phyloP scores from a whole-genome alignment of 352 stramenopile genomes.

The Bremia lactucae region DNA sequence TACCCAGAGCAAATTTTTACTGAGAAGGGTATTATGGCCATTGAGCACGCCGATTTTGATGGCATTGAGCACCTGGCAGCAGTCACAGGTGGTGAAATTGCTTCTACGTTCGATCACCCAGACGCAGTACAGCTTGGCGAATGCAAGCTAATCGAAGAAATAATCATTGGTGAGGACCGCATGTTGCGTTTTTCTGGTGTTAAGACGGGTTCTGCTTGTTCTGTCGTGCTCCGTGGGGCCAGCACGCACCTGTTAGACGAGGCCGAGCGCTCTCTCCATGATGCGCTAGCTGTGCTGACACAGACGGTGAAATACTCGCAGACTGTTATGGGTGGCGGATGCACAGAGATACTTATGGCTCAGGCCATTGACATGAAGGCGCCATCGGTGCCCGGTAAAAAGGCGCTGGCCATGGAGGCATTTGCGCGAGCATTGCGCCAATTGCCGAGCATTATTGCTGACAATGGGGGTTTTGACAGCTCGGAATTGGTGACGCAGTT shows the following conservation, averaged over 20 bases:
- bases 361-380: conserved; percentile 87
- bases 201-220: conserved; percentile 92
- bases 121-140: conserved; percentile 94
- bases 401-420: conserved; percentile 95
- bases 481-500: conserved; percentile 96
- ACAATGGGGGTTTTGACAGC: conserved; percentile 98
- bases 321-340: conserved; percentile 95
- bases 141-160: conserved; percentile 96
- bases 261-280: conserved; percentile 97
- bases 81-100: conserved; percentile 92
- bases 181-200: conserved; percentile 96
- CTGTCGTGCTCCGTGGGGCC: conserved; percentile 91
- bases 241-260: conserved; percentile 96
- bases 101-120: conserved; percentile 97
- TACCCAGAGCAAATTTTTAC: conserved; percentile 98
- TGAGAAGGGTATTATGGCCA: conserved; percentile 96
- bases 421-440: conserved; percentile 94
- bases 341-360: conserved; percentile 95
- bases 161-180: conserved; percentile 98
- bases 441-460: conserved; percentile 96
- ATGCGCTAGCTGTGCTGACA: conserved; percentile 95
- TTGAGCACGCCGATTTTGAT: conserved; percentile 99
- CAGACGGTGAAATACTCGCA: conserved; percentile 95
- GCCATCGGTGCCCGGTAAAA: conserved; percentile 92
- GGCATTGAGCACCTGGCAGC: conserved; percentile 96